phyloP scores from a whole-genome alignment of 1,139 yeast genomes.

The Kazachstania sp. region DNA sequence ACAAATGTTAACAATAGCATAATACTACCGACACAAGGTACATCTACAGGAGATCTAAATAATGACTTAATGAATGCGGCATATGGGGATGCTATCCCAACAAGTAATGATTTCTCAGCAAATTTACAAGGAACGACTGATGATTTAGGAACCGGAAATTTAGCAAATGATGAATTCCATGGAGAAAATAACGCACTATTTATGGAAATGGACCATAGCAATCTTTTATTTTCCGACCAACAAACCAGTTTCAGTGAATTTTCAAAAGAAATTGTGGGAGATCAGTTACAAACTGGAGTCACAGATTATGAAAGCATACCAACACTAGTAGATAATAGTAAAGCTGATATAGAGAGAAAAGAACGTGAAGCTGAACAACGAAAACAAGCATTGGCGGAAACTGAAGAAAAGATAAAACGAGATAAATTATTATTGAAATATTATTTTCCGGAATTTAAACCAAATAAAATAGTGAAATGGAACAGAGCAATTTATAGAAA shows the following conservation, averaged over 20 bases:
- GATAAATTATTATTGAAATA: conserved; percentile 22
- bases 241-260: conserved; percentile 13
- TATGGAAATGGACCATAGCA: conserved; percentile 20
- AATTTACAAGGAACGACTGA: conserved; percentile 9
- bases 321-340: background rate
- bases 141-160: conserved; percentile 8
- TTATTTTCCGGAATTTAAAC: conserved; percentile 29
- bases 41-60: background rate
- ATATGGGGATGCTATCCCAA: conserved; percentile 2
- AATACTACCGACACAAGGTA: background rate
- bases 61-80: background rate
- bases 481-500: conserved; percentile 28
- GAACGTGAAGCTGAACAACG: background rate
- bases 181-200: conserved; percentile 23
- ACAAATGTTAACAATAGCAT: background rate
- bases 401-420: conserved; percentile 18
- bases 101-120: conserved; percentile 6
- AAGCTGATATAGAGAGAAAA: background rate
- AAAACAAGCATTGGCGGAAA: conserved; percentile 1
- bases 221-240: conserved; percentile 13
- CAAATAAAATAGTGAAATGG: conserved; percentile 27
- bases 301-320: background rate
- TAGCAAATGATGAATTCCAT: conserved; percentile 13
- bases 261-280: conserved; percentile 6
- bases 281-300: conserved; percentile 7